Percentiles rank a stretch among this genome's conserved stretches.
Conservation (phyloP, 2,329 filamentous ascomycete genomes). For the Dactylonectria macrodidyma region DNA sequence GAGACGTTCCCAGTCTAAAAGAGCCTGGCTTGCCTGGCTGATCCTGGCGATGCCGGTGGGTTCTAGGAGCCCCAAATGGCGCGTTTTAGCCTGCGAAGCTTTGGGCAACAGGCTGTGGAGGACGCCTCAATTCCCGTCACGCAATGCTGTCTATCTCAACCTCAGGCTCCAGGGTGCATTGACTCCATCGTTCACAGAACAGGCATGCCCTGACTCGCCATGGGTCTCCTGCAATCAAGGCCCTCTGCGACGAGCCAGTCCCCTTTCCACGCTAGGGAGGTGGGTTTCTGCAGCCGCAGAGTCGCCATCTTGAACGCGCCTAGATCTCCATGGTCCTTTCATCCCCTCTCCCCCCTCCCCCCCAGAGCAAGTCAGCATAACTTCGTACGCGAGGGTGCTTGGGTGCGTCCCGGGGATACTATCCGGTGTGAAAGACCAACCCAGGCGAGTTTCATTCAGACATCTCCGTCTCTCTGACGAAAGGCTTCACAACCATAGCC, state of each 20-base stretch:
- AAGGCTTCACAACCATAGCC: background rate
- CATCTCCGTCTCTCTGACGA: constrained; percentile 20
- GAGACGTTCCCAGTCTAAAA: background rate
- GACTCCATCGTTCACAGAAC: constrained; percentile 23
- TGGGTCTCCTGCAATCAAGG: constrained; percentile 32
- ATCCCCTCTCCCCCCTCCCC: constrained; percentile 5
- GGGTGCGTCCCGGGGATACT: constrained; percentile 7
- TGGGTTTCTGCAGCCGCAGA: constrained; percentile 27
- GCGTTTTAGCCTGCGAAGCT: constrained; percentile 25
- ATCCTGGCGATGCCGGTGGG: constrained; percentile 5
- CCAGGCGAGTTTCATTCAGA: constrained; percentile 10
- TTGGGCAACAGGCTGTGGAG: constrained; percentile 40
- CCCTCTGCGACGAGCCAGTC: constrained; percentile 28
- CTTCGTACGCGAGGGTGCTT: background rate
- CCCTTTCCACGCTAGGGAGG: constrained; percentile 31
- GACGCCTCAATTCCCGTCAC: constrained; percentile 40
- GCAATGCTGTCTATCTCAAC: constrained; percentile 38
- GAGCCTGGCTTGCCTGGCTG: background rate
- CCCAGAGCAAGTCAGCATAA: constrained; percentile 11
- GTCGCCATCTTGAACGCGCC: constrained; percentile 28
- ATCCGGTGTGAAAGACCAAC: background rate
- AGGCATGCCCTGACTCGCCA: constrained; percentile 43
- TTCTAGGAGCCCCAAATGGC: constrained; percentile 16
- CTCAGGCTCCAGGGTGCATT: constrained; percentile 32
- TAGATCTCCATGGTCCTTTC: constrained; percentile 19